These are phyloP conservation scores for Shiraia bambusicola DNA, from an alignment of 2,329 filamentous ascomycete species.

Conservation along the genomic window DNA sequence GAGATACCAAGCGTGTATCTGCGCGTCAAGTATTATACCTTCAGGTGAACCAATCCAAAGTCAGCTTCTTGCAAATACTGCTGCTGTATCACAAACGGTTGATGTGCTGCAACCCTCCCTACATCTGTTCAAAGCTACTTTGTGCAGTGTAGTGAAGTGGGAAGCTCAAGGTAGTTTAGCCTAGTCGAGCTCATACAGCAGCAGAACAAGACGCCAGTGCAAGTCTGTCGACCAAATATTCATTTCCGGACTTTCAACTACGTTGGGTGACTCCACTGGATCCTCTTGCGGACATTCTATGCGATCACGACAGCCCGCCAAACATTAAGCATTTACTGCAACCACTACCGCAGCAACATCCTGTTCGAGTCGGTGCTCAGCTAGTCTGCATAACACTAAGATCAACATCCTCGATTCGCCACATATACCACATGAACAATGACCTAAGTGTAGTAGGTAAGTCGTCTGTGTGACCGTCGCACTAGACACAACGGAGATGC, in stretches of 20 bases:
- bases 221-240: too few relatives aligned
- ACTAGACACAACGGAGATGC: slow-evolving; percentile 9
- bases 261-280: too few relatives aligned
- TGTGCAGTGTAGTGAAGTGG: too few relatives aligned
- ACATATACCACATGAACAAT: slow-evolving; percentile 99
- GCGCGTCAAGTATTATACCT: too few relatives aligned
- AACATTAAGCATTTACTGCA: neutral
- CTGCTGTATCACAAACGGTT: neutral
- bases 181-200: too few relatives aligned
- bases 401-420: slow-evolving; percentile 80
- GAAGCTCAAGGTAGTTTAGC: too few relatives aligned
- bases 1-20: too few relatives aligned
- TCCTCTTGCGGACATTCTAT: too few relatives aligned
- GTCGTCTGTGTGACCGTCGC: slow-evolving; percentile 2
- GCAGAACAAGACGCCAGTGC: too few relatives aligned
- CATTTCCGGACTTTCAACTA: too few relatives aligned
- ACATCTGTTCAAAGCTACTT: slow-evolving; percentile 1
- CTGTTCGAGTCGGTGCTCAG: slow-evolving; percentile 1
- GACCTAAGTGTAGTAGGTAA: slow-evolving; percentile 55
- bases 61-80: too few relatives aligned
- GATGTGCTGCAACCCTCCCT: slow-evolving; percentile 15
- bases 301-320: neutral
- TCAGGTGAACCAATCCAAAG: too few relatives aligned
- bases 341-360: neutral
- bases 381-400: slow-evolving; percentile 52